A percentile compares a stretch with the other conserved stretches of the same genome.
Conservation (phyloP, 1,284 basidiomycete genomes). For the Cutaneotrichosporon cavernicola region DNA sequence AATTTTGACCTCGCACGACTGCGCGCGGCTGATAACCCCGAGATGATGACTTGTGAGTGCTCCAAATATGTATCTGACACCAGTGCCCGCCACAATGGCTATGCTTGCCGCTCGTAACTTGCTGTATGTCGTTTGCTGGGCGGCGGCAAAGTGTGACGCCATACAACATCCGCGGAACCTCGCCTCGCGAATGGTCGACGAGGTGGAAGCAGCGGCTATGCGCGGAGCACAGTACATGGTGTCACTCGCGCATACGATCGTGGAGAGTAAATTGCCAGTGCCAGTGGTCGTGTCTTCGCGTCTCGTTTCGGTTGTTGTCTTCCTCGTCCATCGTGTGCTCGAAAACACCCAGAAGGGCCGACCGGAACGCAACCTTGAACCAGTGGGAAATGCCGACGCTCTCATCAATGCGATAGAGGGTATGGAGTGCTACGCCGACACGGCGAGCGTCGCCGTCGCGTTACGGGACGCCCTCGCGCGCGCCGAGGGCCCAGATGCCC, state of each 20-base stretch:
- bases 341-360: background rate
- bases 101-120: background rate
- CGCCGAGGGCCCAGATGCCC: background rate
- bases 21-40: background rate
- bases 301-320: background rate
- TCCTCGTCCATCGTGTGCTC: background rate
- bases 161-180: conserved; percentile 2
- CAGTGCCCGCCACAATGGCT: background rate
- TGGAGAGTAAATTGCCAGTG: background rate
- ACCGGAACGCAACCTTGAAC: background rate
- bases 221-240: background rate
- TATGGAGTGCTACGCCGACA: conserved; percentile 1
- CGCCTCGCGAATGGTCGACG: background rate
- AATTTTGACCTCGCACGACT: background rate
- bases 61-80: background rate
- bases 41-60: background rate
- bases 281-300: background rate
- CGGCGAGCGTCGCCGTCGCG: background rate
- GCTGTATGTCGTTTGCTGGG: conserved; percentile 1
- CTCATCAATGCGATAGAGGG: background rate
- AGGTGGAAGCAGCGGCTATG: background rate
- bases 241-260: background rate
- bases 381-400: background rate
- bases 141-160: background rate
- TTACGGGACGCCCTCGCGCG: background rate